phyloP scores from a whole-genome alignment of 305 asterid genomes.

The Ajuga reptans region DNA sequence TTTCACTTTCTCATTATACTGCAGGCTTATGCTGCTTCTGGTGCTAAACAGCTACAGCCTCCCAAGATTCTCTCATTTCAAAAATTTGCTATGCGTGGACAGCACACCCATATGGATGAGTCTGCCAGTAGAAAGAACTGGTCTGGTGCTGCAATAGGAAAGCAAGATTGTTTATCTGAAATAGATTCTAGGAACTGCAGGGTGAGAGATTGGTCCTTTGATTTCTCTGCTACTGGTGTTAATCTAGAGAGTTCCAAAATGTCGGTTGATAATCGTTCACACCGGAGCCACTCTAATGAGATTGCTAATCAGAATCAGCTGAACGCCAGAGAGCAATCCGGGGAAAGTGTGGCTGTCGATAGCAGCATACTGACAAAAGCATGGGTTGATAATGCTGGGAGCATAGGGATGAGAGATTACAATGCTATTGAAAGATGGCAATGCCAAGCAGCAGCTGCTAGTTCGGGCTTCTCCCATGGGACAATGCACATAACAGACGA shows the following conservation, averaged over 20 bases:
- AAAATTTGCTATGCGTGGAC: constrained; percentile 92
- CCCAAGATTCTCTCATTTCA: constrained; percentile 95
- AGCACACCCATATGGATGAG: constrained; percentile 60
- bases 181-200: constrained; percentile 96
- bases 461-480: constrained; percentile 65
- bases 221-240: constrained; percentile 89
- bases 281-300: constrained; percentile 69
- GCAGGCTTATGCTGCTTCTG: constrained; percentile 89
- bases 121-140: constrained; percentile 62
- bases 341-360: constrained; percentile 76
- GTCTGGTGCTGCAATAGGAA: constrained; percentile 66
- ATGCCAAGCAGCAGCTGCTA: constrained; percentile 97
- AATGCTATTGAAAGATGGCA: constrained; percentile 99
- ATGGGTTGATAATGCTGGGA: constrained; percentile 93
- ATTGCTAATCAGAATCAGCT: constrained; percentile 55
- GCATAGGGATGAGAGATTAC: constrained; percentile 78
- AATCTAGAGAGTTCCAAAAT: constrained; percentile 62
- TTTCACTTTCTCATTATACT: constrained; percentile 21
- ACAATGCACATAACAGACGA: constrained; percentile 56
- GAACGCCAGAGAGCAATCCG: constrained; percentile 79
- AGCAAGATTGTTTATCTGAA: constrained; percentile 84
- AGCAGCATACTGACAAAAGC: constrained; percentile 84
- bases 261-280: constrained; percentile 60
- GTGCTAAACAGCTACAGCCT: constrained; percentile 59
- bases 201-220: constrained; percentile 97